A percentile compares a stretch with the other conserved stretches of the same genome.
phyloP scores from a whole-genome alignment of 2,329 filamentous ascomycete genomes.

The Xylaria sp. region DNA sequence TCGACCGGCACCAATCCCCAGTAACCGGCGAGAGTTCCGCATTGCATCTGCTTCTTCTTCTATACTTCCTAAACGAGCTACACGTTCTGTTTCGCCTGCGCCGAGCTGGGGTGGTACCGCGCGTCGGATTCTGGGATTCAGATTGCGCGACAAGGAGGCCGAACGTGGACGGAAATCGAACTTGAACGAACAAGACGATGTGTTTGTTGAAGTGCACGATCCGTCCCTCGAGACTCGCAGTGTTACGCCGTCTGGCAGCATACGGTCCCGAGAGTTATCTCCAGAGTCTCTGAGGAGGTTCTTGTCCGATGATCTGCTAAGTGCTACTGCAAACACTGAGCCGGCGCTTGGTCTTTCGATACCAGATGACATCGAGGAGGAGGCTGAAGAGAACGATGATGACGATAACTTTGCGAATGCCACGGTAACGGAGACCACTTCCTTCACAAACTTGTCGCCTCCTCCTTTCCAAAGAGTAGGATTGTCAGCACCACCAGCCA shows the following conservation, averaged over 20 bases:
- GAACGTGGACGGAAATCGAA: constrained; percentile 50
- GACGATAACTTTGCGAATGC: constrained; percentile 72
- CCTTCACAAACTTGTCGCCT: constrained; percentile 63
- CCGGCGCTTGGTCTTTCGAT: constrained; percentile 53
- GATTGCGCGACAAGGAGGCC: constrained; percentile 50
- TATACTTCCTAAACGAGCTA: constrained; percentile 52
- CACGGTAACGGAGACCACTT: constrained; percentile 57
- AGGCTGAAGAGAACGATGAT: constrained; percentile 66
- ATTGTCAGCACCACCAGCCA: constrained; percentile 46
- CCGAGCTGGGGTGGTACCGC: constrained; percentile 59
- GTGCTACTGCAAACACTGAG: constrained; percentile 50
- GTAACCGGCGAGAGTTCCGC: constrained; percentile 50
- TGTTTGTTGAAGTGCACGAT: constrained; percentile 47
- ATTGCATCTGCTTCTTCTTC: constrained; percentile 49
- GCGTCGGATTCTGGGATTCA: constrained; percentile 62
- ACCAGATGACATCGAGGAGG: constrained; percentile 61
- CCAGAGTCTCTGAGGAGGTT: constrained; percentile 66
- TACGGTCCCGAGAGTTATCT: constrained; percentile 63
- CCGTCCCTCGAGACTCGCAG: constrained; percentile 50
- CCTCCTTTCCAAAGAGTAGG: constrained; percentile 61
- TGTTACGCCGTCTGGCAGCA: constrained; percentile 55
- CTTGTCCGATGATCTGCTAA: constrained; percentile 59
- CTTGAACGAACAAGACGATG: constrained; percentile 42
- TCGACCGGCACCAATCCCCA: constrained; percentile 65
- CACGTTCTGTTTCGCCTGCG: constrained; percentile 60